Evolutionary conservation across 805 yeast genomes (phyloP).

Genomic region (Yarrowia osloensis): DNA sequence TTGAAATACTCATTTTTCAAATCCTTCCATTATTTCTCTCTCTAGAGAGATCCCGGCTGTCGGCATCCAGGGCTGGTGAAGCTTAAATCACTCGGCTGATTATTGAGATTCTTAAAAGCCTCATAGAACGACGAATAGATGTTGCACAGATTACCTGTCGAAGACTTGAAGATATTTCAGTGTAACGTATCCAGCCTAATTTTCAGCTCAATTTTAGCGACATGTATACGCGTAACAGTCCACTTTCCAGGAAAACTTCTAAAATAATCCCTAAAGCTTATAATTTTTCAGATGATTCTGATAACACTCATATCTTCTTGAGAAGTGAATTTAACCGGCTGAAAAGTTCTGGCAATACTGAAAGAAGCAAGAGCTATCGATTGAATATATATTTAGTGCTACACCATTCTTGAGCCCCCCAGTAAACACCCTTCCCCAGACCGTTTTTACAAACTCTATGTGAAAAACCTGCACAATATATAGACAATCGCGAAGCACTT

Average conservation of each 20-base stretch:
- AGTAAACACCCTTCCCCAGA: not conserved
- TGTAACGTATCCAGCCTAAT: too few relatives aligned
- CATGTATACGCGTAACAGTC: not conserved
- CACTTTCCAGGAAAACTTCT: not conserved
- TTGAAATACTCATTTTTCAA: not conserved
- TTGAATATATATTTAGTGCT: not conserved
- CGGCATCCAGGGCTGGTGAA: not conserved
- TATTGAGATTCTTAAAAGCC: not conserved
- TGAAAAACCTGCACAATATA: conserved; percentile 21
- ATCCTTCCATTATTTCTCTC: too few relatives aligned
- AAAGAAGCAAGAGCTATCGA: not conserved
- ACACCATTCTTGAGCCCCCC: not conserved
- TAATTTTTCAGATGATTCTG: not conserved
- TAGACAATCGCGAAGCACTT: not conserved
- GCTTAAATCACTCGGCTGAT: not conserved
- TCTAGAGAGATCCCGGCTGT: not conserved
- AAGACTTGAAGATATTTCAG: too few relatives aligned
- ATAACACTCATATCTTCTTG: not conserved
- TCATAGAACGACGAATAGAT: not conserved
- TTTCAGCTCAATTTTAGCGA: not conserved
- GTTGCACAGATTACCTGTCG: too few relatives aligned
- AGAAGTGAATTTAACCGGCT: too few relatives aligned
- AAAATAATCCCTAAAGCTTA: not conserved
- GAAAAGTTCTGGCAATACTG: not conserved
- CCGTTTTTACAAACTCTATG: not conserved